Conservation (phyloP, 495 filamentous ascomycete genomes). For the Podospora fimiseda region DNA sequence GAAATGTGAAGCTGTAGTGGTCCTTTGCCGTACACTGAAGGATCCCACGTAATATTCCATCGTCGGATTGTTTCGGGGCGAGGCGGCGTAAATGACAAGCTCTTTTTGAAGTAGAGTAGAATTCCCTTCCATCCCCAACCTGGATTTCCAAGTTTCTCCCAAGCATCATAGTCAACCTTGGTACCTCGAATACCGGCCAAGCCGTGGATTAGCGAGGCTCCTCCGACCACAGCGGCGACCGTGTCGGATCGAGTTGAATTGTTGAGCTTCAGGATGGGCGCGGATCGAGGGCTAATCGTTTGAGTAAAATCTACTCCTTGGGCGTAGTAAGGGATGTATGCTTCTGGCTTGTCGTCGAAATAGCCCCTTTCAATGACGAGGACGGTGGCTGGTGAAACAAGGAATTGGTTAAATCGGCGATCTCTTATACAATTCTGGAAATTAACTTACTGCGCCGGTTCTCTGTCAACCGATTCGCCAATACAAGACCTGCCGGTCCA, state of each 20-base stretch:
- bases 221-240: constrained; percentile 34
- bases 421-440: no score
- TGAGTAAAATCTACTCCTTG: constrained; percentile 17
- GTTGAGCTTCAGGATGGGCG: constrained; percentile 20
- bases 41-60: constrained; percentile 23
- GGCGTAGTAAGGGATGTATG: constrained; percentile 20
- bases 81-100: constrained; percentile 25
- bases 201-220: constrained; percentile 37
- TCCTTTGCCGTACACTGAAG: constrained; percentile 15
- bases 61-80: constrained; percentile 21
- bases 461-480: constrained; percentile 42
- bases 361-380: constrained; percentile 41
- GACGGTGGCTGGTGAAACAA: constrained; percentile 31
- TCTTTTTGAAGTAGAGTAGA: constrained; percentile 42
- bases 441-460: constrained; percentile 19
- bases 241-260: constrained; percentile 18
- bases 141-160: constrained; percentile 54
- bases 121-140: constrained; percentile 55
- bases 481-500: constrained; percentile 38
- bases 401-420: no score
- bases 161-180: constrained; percentile 54
- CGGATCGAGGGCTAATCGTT: constrained; percentile 23
- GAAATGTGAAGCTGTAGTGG: constrained; percentile 19
- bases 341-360: constrained; percentile 24
- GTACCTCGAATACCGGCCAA: constrained; percentile 47